phyloP scores from a whole-genome alignment of 2,329 filamentous ascomycete species.

The Plectosphaerella sp. region DNA sequence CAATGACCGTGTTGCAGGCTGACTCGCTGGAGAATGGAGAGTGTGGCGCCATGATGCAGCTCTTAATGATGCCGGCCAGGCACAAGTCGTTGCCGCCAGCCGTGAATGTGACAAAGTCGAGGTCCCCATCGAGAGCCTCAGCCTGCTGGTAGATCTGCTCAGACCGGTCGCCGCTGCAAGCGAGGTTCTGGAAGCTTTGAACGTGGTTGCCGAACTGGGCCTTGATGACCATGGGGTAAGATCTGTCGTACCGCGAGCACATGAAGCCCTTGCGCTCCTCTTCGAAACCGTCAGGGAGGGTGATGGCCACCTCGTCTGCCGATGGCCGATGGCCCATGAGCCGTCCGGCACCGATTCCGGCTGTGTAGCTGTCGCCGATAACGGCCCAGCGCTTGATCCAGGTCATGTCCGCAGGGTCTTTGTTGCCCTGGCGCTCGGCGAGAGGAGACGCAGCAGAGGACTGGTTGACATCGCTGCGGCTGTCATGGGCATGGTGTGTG shows the following conservation, averaged over 20 bases:
- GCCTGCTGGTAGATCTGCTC: constrained; percentile 21
- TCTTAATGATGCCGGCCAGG: constrained; percentile 15
- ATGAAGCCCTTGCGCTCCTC: constrained; percentile 9
- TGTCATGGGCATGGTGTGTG: no score
- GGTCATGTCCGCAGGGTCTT: constrained; percentile 9
- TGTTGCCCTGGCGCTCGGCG: not conserved
- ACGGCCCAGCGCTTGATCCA: constrained; percentile 27
- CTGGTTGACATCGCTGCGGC: no score
- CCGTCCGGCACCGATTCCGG: constrained; percentile 22
- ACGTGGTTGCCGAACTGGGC: constrained; percentile 14
- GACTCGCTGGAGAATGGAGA: constrained; percentile 6
- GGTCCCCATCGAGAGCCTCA: constrained; percentile 14
- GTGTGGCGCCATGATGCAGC: constrained; percentile 14
- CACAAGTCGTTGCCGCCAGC: constrained; percentile 33
- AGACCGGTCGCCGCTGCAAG: constrained; percentile 20
- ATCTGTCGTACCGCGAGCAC: constrained; percentile 22
- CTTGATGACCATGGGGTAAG: constrained; percentile 21
- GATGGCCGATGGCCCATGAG: not conserved
- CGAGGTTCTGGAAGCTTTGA: constrained; percentile 22
- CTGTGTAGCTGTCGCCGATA: constrained; percentile 31
- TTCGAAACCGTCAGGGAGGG: constrained; percentile 2
- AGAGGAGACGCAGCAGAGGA: no score
- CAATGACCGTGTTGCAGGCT: constrained; percentile 14
- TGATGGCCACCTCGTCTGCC: not conserved
- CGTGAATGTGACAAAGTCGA: constrained; percentile 29